These are phyloP conservation scores for Colletotrichum theobromicola DNA, from an alignment of 2,329 filamentous ascomycete genomes.

Conservation along the genomic window DNA sequence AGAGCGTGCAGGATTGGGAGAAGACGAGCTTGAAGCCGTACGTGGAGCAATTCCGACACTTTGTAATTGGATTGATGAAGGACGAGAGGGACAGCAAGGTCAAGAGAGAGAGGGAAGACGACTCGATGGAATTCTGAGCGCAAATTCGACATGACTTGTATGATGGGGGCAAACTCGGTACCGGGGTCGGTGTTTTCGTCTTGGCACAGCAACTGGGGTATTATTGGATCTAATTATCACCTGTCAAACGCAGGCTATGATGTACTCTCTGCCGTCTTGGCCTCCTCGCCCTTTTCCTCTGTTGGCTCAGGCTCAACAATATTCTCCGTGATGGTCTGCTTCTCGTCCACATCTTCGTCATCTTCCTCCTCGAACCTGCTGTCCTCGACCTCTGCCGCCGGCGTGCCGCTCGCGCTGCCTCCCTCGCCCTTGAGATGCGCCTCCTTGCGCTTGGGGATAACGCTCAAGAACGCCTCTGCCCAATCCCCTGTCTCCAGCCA, in stretches of 20 bases:
- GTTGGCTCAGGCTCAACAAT: neutral
- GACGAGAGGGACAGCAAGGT: slow-evolving; percentile 67
- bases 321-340: slow-evolving; percentile 21
- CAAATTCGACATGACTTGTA: slow-evolving; percentile 16
- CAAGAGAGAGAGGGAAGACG: slow-evolving; percentile 62
- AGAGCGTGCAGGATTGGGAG: slow-evolving; percentile 81
- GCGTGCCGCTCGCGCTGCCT: slow-evolving; percentile 26
- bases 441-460: slow-evolving; percentile 91
- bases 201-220: slow-evolving; percentile 4
- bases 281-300: neutral
- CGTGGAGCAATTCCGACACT: slow-evolving; percentile 84
- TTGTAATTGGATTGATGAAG: slow-evolving; percentile 79
- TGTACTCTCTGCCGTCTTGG: neutral
- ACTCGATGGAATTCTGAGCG: slow-evolving; percentile 58
- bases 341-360: slow-evolving; percentile 33
- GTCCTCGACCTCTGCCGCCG: slow-evolving; percentile 27
- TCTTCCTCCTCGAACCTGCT: slow-evolving; percentile 28
- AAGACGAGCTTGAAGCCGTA: slow-evolving; percentile 96
- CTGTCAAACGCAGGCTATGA: slow-evolving; percentile 9
- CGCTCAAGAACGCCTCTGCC: slow-evolving; percentile 85
- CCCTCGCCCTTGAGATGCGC: slow-evolving; percentile 62
- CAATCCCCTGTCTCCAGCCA: slow-evolving; percentile 93
- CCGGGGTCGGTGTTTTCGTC: slow-evolving; percentile 6
- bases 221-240: slow-evolving; percentile 10
- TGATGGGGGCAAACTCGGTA: slow-evolving; percentile 6